Evolutionary conservation across 2,329 filamentous ascomycete species (phyloP).

Genomic region (Verticillium tricorpus): DNA sequence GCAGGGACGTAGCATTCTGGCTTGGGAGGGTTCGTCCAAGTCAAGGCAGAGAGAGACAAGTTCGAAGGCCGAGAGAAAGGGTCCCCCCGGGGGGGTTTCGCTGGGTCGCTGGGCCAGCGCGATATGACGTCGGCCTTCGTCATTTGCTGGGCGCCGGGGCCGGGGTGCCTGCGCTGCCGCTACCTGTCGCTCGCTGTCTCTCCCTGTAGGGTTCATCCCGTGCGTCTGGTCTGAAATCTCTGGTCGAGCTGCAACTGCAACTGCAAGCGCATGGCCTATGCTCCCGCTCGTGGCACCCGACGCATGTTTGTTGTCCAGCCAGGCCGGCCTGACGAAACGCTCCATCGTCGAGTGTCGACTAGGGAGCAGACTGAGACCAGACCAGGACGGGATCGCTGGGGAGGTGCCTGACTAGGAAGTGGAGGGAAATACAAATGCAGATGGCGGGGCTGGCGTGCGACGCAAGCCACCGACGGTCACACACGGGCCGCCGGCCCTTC

Average conservation of each 20-base stretch:
- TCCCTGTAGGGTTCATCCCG: neutral
- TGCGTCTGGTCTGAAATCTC: neutral
- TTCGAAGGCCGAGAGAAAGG: neutral
- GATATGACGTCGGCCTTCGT: conserved; percentile 9
- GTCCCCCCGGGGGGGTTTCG: neutral
- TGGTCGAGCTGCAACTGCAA: neutral
- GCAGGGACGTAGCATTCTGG: neutral
- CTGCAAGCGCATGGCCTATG: neutral
- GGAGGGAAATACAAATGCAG: neutral
- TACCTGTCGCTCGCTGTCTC: neutral
- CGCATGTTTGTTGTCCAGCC: neutral
- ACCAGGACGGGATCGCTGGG: neutral
- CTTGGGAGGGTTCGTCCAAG: too few species aligned
- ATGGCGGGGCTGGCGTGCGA: neutral
- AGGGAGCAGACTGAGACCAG: neutral
- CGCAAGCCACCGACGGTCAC: neutral
- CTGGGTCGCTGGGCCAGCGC: neutral
- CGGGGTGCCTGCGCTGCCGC: too few species aligned
- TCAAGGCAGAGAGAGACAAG: neutral
- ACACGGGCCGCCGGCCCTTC: neutral
- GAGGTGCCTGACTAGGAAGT: neutral
- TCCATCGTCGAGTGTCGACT: neutral
- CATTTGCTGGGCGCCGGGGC: neutral
- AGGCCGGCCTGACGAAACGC: neutral
- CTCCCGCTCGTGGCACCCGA: neutral